Evolutionary conservation across 2,329 filamentous ascomycete species (phyloP).

Genomic region (Fusarium longipes): DNA sequence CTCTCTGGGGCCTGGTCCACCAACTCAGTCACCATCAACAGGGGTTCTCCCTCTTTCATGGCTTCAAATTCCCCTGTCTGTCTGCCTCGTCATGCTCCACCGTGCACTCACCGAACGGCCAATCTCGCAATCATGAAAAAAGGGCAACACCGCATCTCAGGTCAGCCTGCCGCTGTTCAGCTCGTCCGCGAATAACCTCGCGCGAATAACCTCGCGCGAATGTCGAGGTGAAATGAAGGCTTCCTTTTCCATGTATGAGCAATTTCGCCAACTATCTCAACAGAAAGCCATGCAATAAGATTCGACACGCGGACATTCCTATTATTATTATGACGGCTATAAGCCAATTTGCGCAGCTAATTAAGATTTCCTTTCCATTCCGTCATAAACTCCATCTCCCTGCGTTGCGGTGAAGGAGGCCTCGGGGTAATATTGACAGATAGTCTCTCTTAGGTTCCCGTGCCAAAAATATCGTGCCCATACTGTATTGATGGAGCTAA

Average conservation of each 20-base stretch:
- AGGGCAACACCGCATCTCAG: constrained; percentile 35
- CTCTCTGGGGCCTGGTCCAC: constrained; percentile 19
- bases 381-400: constrained; percentile 34
- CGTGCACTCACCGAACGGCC: constrained; percentile 16
- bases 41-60: constrained; percentile 41
- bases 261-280: constrained; percentile 38
- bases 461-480: constrained; percentile 12
- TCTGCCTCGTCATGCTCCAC: constrained; percentile 39
- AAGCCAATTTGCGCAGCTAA: constrained; percentile 43
- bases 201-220: constrained; percentile 9
- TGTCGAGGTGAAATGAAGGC: constrained; percentile 20
- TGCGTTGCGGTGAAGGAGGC: constrained; percentile 35
- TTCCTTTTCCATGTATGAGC: constrained; percentile 26
- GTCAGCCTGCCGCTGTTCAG: constrained; percentile 22
- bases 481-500: constrained; percentile 12
- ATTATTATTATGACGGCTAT: constrained; percentile 32
- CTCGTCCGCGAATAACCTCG: constrained; percentile 32
- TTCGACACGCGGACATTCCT: constrained; percentile 32
- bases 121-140: constrained; percentile 39
- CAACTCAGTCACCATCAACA: constrained; percentile 40
- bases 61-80: constrained; percentile 24
- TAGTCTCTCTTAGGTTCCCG: neutral
- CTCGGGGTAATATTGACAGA: constrained; percentile 19
- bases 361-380: constrained; percentile 38
- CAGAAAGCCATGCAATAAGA: constrained; percentile 10